phyloP scores from a whole-genome alignment of 2,329 filamentous ascomycete species.

The Colletotrichum incanum region DNA sequence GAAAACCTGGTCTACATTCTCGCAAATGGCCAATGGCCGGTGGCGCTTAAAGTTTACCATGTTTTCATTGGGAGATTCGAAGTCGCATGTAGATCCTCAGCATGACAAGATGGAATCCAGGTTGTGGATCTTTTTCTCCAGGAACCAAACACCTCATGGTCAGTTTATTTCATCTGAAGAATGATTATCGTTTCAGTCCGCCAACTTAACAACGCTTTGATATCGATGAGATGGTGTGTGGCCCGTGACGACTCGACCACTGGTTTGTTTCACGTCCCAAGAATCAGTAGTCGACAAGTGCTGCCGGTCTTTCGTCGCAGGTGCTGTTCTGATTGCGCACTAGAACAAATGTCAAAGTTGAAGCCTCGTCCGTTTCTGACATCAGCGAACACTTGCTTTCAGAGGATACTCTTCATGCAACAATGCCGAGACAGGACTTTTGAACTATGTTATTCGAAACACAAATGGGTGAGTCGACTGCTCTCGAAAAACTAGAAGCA shows the following conservation, averaged over 20 bases:
- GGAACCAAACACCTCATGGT: conserved; percentile 2
- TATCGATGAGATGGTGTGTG: conserved; percentile 6
- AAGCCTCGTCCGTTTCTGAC: background rate
- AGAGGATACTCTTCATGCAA: background rate
- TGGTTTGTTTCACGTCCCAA: conserved; percentile 35
- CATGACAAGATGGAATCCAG: conserved; percentile 4
- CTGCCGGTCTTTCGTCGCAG: background rate
- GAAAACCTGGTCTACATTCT: conserved; percentile 11
- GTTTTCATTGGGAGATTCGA: background rate
- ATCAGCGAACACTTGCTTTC: background rate
- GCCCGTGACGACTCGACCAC: conserved; percentile 7
- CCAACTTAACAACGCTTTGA: conserved; percentile 26
- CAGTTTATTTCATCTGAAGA: conserved; percentile 13
- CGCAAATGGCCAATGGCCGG: background rate
- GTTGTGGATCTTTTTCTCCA: background rate
- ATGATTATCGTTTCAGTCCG: conserved; percentile 22
- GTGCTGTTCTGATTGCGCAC: background rate
- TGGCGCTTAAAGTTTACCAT: background rate
- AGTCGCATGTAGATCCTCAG: conserved; percentile 10
- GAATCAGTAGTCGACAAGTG: background rate
- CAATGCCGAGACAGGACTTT: background rate
- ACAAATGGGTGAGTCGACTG: background rate
- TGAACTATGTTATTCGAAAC: no score
- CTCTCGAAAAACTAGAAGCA: background rate
- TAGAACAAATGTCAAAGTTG: background rate